Base-by-base conservation (phyloP, 257 asterid species). In the Verbena officinalis region DNA sequence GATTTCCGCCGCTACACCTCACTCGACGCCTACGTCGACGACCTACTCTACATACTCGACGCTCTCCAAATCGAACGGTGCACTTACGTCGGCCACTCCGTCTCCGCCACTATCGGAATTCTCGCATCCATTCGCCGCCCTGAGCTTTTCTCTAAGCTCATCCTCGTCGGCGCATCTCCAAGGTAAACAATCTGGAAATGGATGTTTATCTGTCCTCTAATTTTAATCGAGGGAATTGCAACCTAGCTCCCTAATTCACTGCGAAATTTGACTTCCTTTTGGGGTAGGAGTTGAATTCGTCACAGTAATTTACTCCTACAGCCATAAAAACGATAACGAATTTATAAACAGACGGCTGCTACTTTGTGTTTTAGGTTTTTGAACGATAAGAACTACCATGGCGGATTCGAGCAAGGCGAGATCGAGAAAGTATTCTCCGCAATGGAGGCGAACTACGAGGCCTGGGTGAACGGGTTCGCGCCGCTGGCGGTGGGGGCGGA, bases 401-500 rank as follows among this genome's bases (percentile, higher is more conserved):
- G 98, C 0, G 98, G 98, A 10, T 86, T 86, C 78, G 98, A 89
- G 76, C 72, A 54, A 12, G 89, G 72, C 5, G 96, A 89, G 67
- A 84, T 87, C 27, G 96, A 87, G 60, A 46, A 65, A 59, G 83
- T 93, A 21, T 87, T 90, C 69, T 60, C 94, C 14, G 97, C 97
- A 5, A 93, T 93, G 98, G 83, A 87, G 65, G 81, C 88, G 16
- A 93, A 93, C 71, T 93, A 93, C 78, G 83, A 78, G 54, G 97
- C 98, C 55, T 93, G 98, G 98, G 98, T 87, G 38, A 78, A 50
- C 30, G 98, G 98, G 0, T 90, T 79, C 71, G 97, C 98, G 49
- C 98, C 98, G 30, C 80, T 93, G 44, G 87, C 96, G 21, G 98
- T 93, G 57, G 98, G 98, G 19, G 98, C 96, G 13, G 98, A 93